Percentiles rank a stretch among this genome's conserved stretches.
Conservation (phyloP, 257 asterid genomes). For the Solanum etuberosum region DNA sequence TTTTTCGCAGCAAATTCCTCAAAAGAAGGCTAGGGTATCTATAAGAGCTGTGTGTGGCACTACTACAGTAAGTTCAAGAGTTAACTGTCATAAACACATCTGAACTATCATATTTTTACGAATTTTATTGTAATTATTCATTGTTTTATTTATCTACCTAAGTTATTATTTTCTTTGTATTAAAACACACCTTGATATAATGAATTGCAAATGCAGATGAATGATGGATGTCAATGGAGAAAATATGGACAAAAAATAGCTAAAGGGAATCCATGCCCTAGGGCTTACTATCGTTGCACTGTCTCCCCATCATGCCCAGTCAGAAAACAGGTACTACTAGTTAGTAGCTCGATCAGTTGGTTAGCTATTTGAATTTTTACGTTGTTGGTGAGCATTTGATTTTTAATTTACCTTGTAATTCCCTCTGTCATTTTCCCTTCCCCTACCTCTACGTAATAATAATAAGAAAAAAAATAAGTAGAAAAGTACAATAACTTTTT, state of each 20-base stretch:
- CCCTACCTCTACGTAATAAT: background rate
- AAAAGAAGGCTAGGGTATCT: conserved; percentile 50
- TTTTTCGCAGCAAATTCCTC: conserved; percentile 12
- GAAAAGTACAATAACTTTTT: background rate
- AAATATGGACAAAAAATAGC: conserved; percentile 51
- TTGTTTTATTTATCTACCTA: no score
- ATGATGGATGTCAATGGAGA: conserved; percentile 59
- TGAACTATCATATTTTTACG: no score
- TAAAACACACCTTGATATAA: background rate
- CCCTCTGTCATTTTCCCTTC: background rate
- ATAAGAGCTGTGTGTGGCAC: conserved; percentile 38
- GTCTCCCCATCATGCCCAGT: conserved; percentile 37
- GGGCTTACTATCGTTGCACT: conserved; percentile 54
- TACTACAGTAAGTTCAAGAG: conserved; percentile 23
- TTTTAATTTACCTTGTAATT: no score
- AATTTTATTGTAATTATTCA: no score
- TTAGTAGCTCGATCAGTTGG: background rate
- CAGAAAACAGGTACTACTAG: conserved; percentile 29
- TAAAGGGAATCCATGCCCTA: conserved; percentile 51
- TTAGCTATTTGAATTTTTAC: background rate
- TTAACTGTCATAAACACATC: background rate
- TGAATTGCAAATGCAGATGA: conserved; percentile 12
- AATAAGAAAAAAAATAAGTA: no score
- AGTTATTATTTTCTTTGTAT: no score
- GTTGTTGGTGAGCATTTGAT: background rate